Conservation (phyloP, 176 grass and related monocot genomes). For the Oropetium thomaeum region DNA sequence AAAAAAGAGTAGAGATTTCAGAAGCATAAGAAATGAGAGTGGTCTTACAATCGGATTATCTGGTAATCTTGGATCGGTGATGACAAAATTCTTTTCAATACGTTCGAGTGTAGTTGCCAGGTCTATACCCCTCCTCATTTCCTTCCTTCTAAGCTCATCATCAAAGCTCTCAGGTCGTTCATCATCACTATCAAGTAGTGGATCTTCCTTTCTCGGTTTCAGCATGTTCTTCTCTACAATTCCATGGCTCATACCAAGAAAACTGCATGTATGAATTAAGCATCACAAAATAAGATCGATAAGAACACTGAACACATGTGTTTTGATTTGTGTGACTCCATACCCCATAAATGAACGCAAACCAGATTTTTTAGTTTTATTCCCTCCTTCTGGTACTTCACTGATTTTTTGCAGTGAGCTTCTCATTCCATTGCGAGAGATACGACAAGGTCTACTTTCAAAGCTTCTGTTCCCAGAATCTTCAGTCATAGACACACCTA, state of each 20-base stretch:
- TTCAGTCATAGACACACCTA: not conserved
- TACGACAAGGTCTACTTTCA: slow-evolving; percentile 41
- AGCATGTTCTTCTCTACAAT: slow-evolving; percentile 52
- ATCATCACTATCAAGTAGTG: slow-evolving; percentile 69
- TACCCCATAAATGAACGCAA: slow-evolving; percentile 84
- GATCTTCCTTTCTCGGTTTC: slow-evolving; percentile 60
- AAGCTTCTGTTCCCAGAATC: slow-evolving; percentile 52
- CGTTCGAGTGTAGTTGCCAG: slow-evolving; percentile 93
- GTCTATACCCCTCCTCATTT: slow-evolving; percentile 98
- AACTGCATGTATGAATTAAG: slow-evolving; percentile 27
- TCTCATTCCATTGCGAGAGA: slow-evolving; percentile 47
- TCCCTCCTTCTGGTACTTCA: slow-evolving; percentile 60
- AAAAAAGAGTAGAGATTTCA: not conserved
- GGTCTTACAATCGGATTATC: slow-evolving; percentile 83
- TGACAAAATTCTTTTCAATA: slow-evolving; percentile 91
- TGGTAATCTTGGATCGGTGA: slow-evolving; percentile 67
- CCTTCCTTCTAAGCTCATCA: slow-evolving; percentile 67
- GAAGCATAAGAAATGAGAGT: not conserved
- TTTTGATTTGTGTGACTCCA: not conserved
- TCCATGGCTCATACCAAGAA: slow-evolving; percentile 54
- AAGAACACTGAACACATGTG: not conserved
- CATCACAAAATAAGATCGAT: not conserved
- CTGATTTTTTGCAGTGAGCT: slow-evolving; percentile 78
- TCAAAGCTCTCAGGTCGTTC: slow-evolving; percentile 85
- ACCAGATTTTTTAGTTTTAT: slow-evolving; percentile 67